Evolutionary conservation across 1,139 yeast genomes (phyloP), one percentile per base, ranked within the genome.

Genomic region (Arxiozyma bovina): DNA sequence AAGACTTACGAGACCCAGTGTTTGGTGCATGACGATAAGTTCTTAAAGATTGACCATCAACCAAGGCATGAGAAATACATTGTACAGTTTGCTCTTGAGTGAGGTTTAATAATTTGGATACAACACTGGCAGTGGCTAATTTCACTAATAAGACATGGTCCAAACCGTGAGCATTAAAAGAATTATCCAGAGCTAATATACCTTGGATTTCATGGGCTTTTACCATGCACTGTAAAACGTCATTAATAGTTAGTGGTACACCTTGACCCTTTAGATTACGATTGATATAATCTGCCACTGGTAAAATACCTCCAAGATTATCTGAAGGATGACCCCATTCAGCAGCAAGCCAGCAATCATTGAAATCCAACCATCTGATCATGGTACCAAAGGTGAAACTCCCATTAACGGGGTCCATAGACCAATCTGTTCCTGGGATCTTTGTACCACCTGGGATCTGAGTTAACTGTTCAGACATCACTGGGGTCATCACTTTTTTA

Each of bases 271-370:
- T 70, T 22, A 70, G 64, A 44, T 74, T 70, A 58, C 83, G 73
- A 50, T 81, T 77, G 58, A 77, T 71, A 72, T 79, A 75, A 64
- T 80, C 84, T 23, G 83, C 79, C 42, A 80, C 81, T 1, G 84
- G 81, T 27, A 80, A 67, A 55, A 80, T 79, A 51, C 82, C 82
- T 51, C 83, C 84, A 56, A 80, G 61, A 65, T 80, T 80, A 64
- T 80, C 85, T 22, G 82, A 77, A 30, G 84, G 84, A 65, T 80
- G 84, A 7, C 85, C 85, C 84, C 85, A 80, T 64, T 80, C 85
- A 38, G 83, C 83, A 53, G 85, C 85, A 47, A 80, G 68, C 84
- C 83, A 80, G 66, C 83, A 79, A 65, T 80, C 84, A 59, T 80
- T 80, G 70, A 74, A 80, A 59, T 80, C 85, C 56, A 80, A 69